phyloP scores from a whole-genome alignment of 2,329 filamentous ascomycete genomes.

The Cordyceps javanica region DNA sequence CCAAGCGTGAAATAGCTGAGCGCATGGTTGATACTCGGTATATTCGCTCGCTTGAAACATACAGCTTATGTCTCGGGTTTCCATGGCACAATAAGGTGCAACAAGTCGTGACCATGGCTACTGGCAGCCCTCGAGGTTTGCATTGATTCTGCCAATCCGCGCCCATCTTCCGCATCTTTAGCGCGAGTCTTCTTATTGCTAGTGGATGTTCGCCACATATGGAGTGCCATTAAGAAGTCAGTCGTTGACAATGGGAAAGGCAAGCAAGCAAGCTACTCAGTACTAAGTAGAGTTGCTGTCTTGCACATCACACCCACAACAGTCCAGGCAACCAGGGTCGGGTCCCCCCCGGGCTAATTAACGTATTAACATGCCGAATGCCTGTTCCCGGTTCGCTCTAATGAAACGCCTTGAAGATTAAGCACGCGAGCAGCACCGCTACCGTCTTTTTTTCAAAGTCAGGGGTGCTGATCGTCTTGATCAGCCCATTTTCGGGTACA shows the following conservation, averaged over 20 bases:
- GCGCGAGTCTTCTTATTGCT: conserved; percentile 1
- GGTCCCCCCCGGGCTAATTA: background rate
- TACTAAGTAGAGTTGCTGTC: background rate
- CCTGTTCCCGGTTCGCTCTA: background rate
- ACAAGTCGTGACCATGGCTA: no score
- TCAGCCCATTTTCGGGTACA: background rate
- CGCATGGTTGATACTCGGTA: no score
- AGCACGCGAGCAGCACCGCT: conserved; percentile 3
- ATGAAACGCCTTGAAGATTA: background rate
- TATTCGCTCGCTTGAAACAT: no score
- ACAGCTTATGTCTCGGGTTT: no score
- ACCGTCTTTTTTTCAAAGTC: background rate
- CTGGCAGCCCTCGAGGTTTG: background rate
- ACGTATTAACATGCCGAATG: no score
- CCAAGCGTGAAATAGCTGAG: no score
- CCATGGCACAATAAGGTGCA: no score
- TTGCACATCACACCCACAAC: background rate
- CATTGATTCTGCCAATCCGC: background rate
- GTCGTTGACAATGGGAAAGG: no score
- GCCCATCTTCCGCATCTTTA: background rate
- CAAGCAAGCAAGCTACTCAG: background rate
- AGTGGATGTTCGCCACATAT: background rate
- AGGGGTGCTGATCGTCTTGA: background rate
- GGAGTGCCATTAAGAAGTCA: no score
- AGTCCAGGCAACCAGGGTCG: background rate